phyloP scores from a whole-genome alignment of 1,284 basidiomycete genomes.

The Chondrostereum purpureum region DNA sequence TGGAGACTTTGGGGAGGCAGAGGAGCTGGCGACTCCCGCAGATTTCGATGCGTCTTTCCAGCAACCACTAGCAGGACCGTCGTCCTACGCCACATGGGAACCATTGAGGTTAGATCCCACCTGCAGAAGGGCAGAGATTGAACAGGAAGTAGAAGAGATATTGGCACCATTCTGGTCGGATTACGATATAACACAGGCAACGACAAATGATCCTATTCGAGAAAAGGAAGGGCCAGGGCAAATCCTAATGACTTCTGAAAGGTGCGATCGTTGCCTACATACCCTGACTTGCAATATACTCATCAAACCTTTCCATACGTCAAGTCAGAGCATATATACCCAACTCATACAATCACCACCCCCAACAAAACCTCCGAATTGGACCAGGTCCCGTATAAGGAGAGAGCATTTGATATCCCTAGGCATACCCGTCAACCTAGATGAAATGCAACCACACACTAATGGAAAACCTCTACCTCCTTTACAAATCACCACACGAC shows the following conservation, averaged over 20 bases:
- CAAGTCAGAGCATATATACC: slow-evolving; percentile 75
- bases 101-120: slow-evolving; percentile 61
- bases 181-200: slow-evolving; percentile 39
- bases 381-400: slow-evolving; percentile 84
- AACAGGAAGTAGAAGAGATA: slow-evolving; percentile 57
- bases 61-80: slow-evolving; percentile 34
- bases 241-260: slow-evolving; percentile 65
- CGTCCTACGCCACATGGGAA: slow-evolving; percentile 42
- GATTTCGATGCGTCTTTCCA: slow-evolving; percentile 31
- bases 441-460: slow-evolving; percentile 79
- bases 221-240: slow-evolving; percentile 77
- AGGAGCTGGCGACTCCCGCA: slow-evolving; percentile 27
- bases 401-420: slow-evolving; percentile 84
- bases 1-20: slow-evolving; percentile 77
- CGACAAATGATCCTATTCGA: slow-evolving; percentile 70
- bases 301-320: slow-evolving; percentile 12
- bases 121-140: slow-evolving; percentile 50
- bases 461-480: slow-evolving; percentile 68
- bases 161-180: slow-evolving; percentile 59
- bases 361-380: slow-evolving; percentile 75
- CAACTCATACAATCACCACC: slow-evolving; percentile 58
- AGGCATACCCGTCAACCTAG: slow-evolving; percentile 88
- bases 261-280: slow-evolving; percentile 50
- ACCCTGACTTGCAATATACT: too few relatives aligned
- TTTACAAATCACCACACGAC: slow-evolving; percentile 77